Evolutionary conservation across 805 yeast species (phyloP).

Genomic region (Candida nitratophila): DNA sequence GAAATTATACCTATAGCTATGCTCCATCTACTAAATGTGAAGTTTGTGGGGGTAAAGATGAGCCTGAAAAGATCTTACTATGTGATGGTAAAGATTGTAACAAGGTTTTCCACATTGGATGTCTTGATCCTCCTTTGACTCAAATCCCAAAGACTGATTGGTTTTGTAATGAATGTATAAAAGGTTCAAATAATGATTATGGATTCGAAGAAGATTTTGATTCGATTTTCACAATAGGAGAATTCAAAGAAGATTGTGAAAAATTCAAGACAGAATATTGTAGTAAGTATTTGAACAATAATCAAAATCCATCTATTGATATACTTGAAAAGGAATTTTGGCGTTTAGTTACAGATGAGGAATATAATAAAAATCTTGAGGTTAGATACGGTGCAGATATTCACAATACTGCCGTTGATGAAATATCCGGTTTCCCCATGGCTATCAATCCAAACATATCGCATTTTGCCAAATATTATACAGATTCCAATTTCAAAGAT

Average conservation of each 20-base stretch:
- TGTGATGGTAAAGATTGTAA: constrained; percentile 78
- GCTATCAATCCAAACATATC: constrained; percentile 12
- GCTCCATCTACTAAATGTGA: constrained; percentile 13
- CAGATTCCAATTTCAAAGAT: constrained; percentile 6
- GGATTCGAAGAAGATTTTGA: constrained; percentile 70
- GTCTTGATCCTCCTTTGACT: constrained; percentile 52
- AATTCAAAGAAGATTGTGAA: constrained; percentile 52
- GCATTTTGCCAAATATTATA: constrained; percentile 11
- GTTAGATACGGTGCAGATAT: constrained; percentile 85
- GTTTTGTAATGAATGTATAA: constrained; percentile 80
- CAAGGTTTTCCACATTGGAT: constrained; percentile 56
- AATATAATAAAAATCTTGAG: constrained; percentile 39
- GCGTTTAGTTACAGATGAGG: constrained; percentile 28
- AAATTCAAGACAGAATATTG: constrained; percentile 41
- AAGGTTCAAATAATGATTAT: constrained; percentile 74
- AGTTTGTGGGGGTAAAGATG: constrained; percentile 39
- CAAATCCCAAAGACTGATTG: constrained; percentile 55
- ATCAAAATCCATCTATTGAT: constrained; percentile 30
- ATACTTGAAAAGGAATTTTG: constrained; percentile 62
- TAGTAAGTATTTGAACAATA: constrained; percentile 21
- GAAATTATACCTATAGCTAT: background rate
- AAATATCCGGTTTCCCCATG: constrained; percentile 72
- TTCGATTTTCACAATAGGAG: constrained; percentile 37
- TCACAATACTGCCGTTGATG: constrained; percentile 57
- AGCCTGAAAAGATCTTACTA: constrained; percentile 41